Evolutionary conservation across 148 eudicot species (phyloP), one percentile per base, ranked within the genome.

Genomic region (Chenopodium formosanum): DNA sequence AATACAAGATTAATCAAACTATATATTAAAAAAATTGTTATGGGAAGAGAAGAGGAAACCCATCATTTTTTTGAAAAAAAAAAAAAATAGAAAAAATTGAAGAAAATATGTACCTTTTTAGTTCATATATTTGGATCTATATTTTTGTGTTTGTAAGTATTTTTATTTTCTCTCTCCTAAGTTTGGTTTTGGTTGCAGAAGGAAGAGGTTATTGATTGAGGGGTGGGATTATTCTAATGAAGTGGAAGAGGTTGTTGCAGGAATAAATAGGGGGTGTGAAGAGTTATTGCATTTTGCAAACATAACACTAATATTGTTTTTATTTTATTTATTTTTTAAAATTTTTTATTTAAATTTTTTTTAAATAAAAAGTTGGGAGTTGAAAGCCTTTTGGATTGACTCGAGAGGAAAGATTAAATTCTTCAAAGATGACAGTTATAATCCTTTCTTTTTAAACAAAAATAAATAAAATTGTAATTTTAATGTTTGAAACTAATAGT

Each of bases 261-360:
- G 86, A 92, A 88, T 93, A 89, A 93, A 91, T 90, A 86, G 85
- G 87, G 90, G 79, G 44, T 50, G 81, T 78, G 83, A 80, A 86
- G 80, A 91, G 90, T 90, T 84, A 92, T 89, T 91, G 97, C 94
- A 71, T 81, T 77, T 32, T 71, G 34, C 17, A 76, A 80, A 40
- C 81, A 23, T 23, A 27, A 58, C 82, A 81, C 82, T 86, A 77
- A 83, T 68, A 80, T 92, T 85, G 85, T 81, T 80, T 86, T 31
- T 4, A 32, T 69, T 44, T 44, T 72, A 32, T 46, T 72, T 46
- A 1, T 4, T 34, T 44, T 72, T 72, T 8, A 23, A 1, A 20
- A 16, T 14, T 4, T 22, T n/a, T 23, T 29, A 19, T 70, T 0
- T 29, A 68, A 31, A 2, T n/a, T 11, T 67, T 67, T 9, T 11